phyloP scores from a whole-genome alignment of 2,329 filamentous ascomycete genomes.

The Paecilomyces fulvus region DNA sequence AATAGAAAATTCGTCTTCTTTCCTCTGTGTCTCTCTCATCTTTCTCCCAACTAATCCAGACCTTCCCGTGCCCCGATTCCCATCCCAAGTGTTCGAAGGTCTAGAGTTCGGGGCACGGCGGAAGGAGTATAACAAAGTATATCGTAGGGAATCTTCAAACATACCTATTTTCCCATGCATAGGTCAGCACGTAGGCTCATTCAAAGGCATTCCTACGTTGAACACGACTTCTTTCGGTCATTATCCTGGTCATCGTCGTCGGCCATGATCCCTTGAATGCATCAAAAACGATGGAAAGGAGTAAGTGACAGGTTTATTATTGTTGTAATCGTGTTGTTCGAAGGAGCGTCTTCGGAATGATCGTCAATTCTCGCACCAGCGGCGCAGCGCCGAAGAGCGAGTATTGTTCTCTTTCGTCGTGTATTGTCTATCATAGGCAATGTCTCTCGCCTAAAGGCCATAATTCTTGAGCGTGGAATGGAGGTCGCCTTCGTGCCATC shows the following conservation, averaged over 20 bases:
- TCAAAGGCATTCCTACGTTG: background rate
- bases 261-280: background rate
- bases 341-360: background rate
- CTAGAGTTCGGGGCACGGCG: background rate
- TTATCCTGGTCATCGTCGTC: background rate
- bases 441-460: background rate
- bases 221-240: background rate
- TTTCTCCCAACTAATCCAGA: background rate
- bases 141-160: background rate
- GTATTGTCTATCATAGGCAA: background rate
- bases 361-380: background rate
- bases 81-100: background rate
- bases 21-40: background rate
- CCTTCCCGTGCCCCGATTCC: background rate
- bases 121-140: background rate
- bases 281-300: background rate
- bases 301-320: background rate
- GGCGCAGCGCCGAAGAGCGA: background rate
- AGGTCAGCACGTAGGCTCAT: background rate
- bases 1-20: background rate
- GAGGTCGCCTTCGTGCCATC: background rate
- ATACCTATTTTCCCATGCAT: background rate
- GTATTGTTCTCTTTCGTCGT: background rate
- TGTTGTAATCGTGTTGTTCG: background rate
- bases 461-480: background rate